Conservation (phyloP, 495 filamentous ascomycete species). For the Parathielavia hyrcaniae region DNA sequence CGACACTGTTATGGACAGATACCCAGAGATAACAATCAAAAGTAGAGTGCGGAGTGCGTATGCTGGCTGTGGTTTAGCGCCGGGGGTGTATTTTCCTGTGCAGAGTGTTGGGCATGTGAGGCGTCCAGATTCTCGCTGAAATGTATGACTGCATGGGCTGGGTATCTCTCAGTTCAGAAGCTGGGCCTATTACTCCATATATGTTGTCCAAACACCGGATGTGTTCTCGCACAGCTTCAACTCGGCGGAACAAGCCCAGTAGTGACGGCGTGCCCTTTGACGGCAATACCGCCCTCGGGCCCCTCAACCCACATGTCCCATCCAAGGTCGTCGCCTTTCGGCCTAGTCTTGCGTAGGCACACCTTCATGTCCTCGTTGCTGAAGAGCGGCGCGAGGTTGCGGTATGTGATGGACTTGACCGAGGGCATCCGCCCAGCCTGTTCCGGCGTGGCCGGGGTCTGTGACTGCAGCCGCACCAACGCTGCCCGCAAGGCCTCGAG, state of each 20-base stretch:
- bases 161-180: background rate
- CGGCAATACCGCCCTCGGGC: constrained; percentile 52
- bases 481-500: constrained; percentile 50
- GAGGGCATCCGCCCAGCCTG: constrained; percentile 18
- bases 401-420: constrained; percentile 60
- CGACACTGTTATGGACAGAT: background rate
- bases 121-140: too few relatives aligned
- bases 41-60: background rate
- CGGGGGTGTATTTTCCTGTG: too few relatives aligned
- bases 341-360: constrained; percentile 41
- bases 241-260: background rate
- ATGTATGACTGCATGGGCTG: too few relatives aligned
- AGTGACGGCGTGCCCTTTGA: constrained; percentile 43
- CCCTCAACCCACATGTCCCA: constrained; percentile 67
- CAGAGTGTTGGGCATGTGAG: background rate
- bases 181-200: background rate
- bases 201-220: background rate
- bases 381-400: constrained; percentile 76
- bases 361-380: constrained; percentile 58
- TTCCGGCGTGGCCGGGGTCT: background rate
- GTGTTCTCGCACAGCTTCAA: background rate
- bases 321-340: constrained; percentile 15
- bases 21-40: constrained; percentile 8
- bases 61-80: background rate
- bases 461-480: background rate